Base-by-base conservation (phyloP, 805 yeast genomes). In the Komagataella pastoris region DNA sequence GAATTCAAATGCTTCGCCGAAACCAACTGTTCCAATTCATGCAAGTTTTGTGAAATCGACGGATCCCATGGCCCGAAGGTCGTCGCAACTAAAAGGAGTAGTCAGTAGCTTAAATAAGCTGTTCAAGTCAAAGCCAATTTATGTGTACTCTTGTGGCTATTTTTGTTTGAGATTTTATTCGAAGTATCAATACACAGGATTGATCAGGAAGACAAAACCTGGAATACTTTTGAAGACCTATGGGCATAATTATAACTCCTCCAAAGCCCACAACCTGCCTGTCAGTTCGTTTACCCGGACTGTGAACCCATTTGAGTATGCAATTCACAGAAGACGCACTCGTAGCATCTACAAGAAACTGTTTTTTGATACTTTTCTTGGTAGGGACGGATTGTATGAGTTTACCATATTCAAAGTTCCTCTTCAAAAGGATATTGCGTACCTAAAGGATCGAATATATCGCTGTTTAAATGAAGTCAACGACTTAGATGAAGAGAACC, bases 121-220 rank as follows among this genome's bases (percentile, higher is more conserved):
- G 47, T 44, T n/a, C 47, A 17, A 14, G 21, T 17, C 21, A 17
- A 19, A 19, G 12, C 21, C 21, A 14, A 17, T 17, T 4, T 44
- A 12, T 44, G 19, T n/a, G n/a, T 45, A 44, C 24, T 21, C 36
- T 6, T 23, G 47, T 18, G 8, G 17, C 4, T 50, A 10, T 12
- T 56, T 54, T 49, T 12, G n/a, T 3, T 14, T 64, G 12, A 24
- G 40, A 4, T 67, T 54, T 51, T 61, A 56, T 52, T 64, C 60
- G 14, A 50, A 54, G 17, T 17, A 49, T 1, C 61, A 61, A 48
- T 61, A 51, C 46, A 3, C 63, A 18, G 62, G 63, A 1, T 55
- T 53, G 47, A 57, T 61, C 4, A 51, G 69, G n/a, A 67, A 67
- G 49, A 62, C 69, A 0, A 58, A 54, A 19, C 72, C 72, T 0